A percentile compares a stretch with the other conserved stretches of the same genome.
phyloP scores from a whole-genome alignment of 192 early-diverging fungal species.

The Coemansia nantahalensis region DNA sequence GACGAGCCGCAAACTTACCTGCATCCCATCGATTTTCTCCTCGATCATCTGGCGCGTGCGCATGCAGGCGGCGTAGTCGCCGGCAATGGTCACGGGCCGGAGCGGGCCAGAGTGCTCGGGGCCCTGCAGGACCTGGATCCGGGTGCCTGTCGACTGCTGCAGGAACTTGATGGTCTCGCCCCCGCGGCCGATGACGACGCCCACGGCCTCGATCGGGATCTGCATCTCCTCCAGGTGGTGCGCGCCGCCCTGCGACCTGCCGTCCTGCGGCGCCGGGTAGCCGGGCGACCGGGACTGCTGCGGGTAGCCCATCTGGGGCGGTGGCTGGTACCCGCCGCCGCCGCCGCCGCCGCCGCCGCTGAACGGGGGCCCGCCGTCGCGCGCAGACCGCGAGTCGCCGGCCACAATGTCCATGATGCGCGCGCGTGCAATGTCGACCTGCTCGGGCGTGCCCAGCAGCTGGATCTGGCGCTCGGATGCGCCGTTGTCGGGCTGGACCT shows the following conservation, averaged over 20 bases:
- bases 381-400: constrained; percentile 2
- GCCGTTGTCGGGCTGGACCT: constrained; percentile 59
- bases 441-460: constrained; percentile 66
- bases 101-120: constrained; percentile 32
- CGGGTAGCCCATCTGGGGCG: constrained; percentile 1
- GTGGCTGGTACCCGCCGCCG: not conserved
- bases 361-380: too few species aligned
- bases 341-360: too few species aligned
- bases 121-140: constrained; percentile 48
- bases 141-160: constrained; percentile 36
- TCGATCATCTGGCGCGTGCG: constrained; percentile 47
- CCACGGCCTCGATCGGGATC: constrained; percentile 39
- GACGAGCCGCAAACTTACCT: constrained; percentile 15
- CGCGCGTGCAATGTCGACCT: constrained; percentile 65
- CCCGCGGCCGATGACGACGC: constrained; percentile 42
- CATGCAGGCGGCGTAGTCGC: constrained; percentile 28
- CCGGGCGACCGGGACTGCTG: not conserved
- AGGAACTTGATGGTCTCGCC: constrained; percentile 50
- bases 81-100: constrained; percentile 31
- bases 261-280: too few species aligned
- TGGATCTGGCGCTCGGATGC: constrained; percentile 57
- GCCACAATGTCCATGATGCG: constrained; percentile 77
- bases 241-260: not conserved
- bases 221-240: constrained; percentile 42
- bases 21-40: constrained; percentile 35